Evolutionary conservation across 208 protist species (phyloP).

Genomic region (Leishmania lainsoni): DNA sequence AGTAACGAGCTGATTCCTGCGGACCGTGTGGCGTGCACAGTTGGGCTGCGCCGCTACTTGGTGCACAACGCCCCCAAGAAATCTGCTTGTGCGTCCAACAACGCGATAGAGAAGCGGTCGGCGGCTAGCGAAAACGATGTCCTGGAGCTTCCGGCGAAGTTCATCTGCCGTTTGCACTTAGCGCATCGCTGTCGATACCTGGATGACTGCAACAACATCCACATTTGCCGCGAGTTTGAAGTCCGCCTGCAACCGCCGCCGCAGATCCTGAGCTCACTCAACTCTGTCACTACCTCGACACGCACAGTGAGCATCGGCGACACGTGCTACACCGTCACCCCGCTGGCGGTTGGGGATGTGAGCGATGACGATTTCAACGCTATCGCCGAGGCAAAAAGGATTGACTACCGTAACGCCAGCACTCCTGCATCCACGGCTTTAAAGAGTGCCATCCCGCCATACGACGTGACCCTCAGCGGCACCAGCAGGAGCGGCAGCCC

Average conservation of each 20-base stretch:
- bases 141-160: slow-evolving; percentile 78
- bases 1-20: slow-evolving; percentile 77
- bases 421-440: slow-evolving; percentile 17
- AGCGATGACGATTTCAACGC: slow-evolving; percentile 72
- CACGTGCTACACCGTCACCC: slow-evolving; percentile 67
- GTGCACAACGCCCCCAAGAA: slow-evolving; percentile 67
- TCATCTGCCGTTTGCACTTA: slow-evolving; percentile 87
- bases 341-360: slow-evolving; percentile 69
- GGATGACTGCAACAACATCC: slow-evolving; percentile 93
- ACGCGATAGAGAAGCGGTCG: slow-evolving; percentile 15
- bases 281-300: slow-evolving; percentile 49
- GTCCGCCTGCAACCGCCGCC: slow-evolving; percentile 74
- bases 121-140: slow-evolving; percentile 37
- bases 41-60: slow-evolving; percentile 82
- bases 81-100: slow-evolving; percentile 7
- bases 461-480: slow-evolving; percentile 15
- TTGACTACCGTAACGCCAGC: slow-evolving; percentile 26
- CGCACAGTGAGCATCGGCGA: slow-evolving; percentile 78
- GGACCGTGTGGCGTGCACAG: slow-evolving; percentile 76
- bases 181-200: slow-evolving; percentile 89
- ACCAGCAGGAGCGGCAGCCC: slow-evolving; percentile 24
- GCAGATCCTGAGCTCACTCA: slow-evolving; percentile 57
- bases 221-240: slow-evolving; percentile 90
- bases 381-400: slow-evolving; percentile 63
- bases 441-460: slow-evolving; percentile 12